Evolutionary conservation across 108 stramenopile genomes (phyloP), one percentile per base, ranked within the genome.

Genomic region (Schizochytrium sp.): DNA sequence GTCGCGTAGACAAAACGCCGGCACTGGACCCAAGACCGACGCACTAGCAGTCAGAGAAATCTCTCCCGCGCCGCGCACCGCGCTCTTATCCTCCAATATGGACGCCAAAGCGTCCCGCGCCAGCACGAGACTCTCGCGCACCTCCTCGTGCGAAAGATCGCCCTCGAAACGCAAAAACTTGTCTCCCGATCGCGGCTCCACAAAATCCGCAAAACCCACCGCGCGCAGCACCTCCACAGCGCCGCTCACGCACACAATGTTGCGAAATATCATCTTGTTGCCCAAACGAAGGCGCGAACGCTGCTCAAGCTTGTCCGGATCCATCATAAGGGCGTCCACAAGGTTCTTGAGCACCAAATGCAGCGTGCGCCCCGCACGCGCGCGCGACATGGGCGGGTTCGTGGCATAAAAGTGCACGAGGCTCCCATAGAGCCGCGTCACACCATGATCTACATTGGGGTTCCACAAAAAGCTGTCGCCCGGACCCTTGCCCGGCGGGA

Each of bases 391-490:
- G 8, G 76, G 76, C 25, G 76, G 76, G 76, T 83, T 83, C 25
- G 51, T 47, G 8, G 48, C 76, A 34, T 53, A 83, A 53, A 83
- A 83, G 51, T 83, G 76, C 19, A 83, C 76, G 18, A 53, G 6
- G 28, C 43, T 6, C 23, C 76, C 25, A 12, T 83, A 53, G 0
- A 83, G 23, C 23, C 51, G 19, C n/a, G 45, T 83, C 43, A 3
- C 12, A 23, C 48, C 76, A 23, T 83, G 44, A 12, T 47, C 48
- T 12, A 83, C 51, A 18, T 69, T 23, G 25, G 63, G 63, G 1
- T 47, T 83, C 76, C 76, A 83, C 76, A 53, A n/a, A 28, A 83
- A 83, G n/a, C 43, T 53, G 16, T 83, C 76, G 19, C 76, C 76
- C 23, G 76, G 76, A 34, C 45, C 48, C 51, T 83, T 83, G 51